Base-by-base conservation (phyloP, 805 yeast species). In the Candida berthetii region DNA sequence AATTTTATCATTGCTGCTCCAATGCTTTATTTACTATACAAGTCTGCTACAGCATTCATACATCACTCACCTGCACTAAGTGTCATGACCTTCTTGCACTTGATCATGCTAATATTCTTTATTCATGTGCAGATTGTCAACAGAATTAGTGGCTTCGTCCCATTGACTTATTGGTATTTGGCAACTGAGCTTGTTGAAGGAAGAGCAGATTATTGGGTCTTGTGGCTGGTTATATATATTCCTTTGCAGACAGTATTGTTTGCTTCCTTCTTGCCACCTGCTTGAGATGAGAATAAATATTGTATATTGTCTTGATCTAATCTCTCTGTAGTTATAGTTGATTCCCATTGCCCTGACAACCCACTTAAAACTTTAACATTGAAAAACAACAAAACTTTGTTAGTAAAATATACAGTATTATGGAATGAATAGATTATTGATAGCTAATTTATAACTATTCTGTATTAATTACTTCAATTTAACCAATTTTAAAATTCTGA, bases 221-320 rank as follows among this genome's bases (percentile, higher is more conserved):
- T 62, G 7, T 84, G 77, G 66, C 64, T 78, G 50, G 48, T 79
- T 6, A 49, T 72, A 1, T 90, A 96, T 95, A 68, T 65, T 18
- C 57, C 80, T 6, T 51, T 80, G 3, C 96, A 90, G 60, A 74
- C 90, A 0, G 73, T 77, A 2, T 63, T 90, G 39, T 90, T 78
- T 64, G 86, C 83, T 7, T 81, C 81, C n/a, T 90, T 86, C 55
- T 66, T 90, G 35, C 98, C 97, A 2, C 98, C 98, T 4, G 98
- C 98, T n/a, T 88, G 58, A 58, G n/a, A n/a, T n/a, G n/a, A 37
- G 18, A 39, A 22, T 9, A 7, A 22, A 22, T n/a, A n/a, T n/a
- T n/a, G n/a, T n/a, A n/a, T n/a, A n/a, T n/a, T n/a, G n/a, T n/a
- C n/a, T n/a, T n/a, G n/a, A n/a, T n/a, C n/a, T n/a, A n/a, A n/a